Evolutionary conservation across 495 filamentous ascomycete species (phyloP).

Genomic region (Barbatosphaeria neglecta): DNA sequence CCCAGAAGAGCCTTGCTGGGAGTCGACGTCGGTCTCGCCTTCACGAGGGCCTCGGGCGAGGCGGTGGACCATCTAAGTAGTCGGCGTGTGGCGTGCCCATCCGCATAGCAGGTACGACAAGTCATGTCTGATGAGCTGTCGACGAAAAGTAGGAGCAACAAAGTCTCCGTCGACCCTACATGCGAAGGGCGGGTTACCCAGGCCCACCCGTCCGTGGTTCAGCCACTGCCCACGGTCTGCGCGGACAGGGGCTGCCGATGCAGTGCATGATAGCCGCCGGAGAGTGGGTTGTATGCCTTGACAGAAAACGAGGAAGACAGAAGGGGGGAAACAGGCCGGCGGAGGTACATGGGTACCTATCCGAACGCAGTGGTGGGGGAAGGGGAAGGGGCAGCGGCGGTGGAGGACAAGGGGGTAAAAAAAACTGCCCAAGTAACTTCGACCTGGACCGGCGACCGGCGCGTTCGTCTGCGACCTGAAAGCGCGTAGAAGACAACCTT

Average conservation of each 20-base stretch:
- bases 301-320: neutral
- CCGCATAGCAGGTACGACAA: neutral
- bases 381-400: neutral
- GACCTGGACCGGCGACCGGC: neutral
- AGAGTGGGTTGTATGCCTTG: neutral
- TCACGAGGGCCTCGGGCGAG: neutral
- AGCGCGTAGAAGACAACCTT: neutral
- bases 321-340: neutral
- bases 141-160: neutral
- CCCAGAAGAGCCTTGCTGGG: neutral
- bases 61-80: neutral
- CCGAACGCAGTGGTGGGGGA: neutral
- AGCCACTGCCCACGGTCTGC: neutral
- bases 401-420: neutral
- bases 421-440: neutral
- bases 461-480: neutral
- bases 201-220: neutral
- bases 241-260: neutral
- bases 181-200: neutral
- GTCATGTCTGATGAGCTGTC: neutral
- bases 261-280: constrained; percentile 1
- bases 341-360: too few species aligned
- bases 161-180: neutral
- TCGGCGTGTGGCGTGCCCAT: neutral
- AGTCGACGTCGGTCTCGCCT: neutral